Percentiles rank a stretch among this genome's conserved stretches.
These are phyloP conservation scores for Russula dissimulans DNA, from an alignment of 768 basidiomycete species.

Conservation along the genomic window DNA sequence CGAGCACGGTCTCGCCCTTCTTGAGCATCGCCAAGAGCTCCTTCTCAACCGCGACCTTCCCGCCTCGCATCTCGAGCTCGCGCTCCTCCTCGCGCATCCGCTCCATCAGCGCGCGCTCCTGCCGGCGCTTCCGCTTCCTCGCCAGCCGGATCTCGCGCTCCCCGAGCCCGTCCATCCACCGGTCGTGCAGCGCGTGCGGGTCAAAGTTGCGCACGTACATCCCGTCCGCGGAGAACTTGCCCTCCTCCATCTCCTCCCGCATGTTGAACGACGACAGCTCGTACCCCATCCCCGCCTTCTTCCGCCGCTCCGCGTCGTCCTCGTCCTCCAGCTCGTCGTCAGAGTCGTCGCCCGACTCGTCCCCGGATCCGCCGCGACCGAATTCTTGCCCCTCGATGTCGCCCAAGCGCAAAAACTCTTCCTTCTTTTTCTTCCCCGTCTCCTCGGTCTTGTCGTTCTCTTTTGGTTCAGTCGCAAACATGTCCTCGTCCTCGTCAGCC, in stretches of 20 bases:
- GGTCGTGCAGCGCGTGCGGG: constrained; percentile 85
- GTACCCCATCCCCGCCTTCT: constrained; percentile 86
- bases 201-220: constrained; percentile 80
- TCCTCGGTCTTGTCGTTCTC: constrained; percentile 39
- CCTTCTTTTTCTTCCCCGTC: constrained; percentile 47
- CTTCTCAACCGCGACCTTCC: constrained; percentile 51
- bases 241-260: constrained; percentile 98
- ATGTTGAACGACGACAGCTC: constrained; percentile 96
- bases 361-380: constrained; percentile 33
- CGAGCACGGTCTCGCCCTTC: constrained; percentile 85
- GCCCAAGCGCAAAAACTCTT: constrained; percentile 73
- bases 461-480: constrained; percentile 70
- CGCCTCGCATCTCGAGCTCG: constrained; percentile 61
- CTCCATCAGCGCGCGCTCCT: constrained; percentile 63
- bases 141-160: constrained; percentile 83
- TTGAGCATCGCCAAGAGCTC: constrained; percentile 68
- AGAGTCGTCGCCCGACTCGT: constrained; percentile 33
- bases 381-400: constrained; percentile 99
- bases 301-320: constrained; percentile 64
- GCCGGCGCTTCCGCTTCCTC: constrained; percentile 60
- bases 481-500: constrained; percentile 47
- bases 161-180: constrained; percentile 89
- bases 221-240: constrained; percentile 92
- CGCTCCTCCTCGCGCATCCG: constrained; percentile 64
- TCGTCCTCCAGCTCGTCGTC: constrained; percentile 48